Conservation (phyloP, 1,284 basidiomycete genomes). For the Termitomyces sp. region DNA sequence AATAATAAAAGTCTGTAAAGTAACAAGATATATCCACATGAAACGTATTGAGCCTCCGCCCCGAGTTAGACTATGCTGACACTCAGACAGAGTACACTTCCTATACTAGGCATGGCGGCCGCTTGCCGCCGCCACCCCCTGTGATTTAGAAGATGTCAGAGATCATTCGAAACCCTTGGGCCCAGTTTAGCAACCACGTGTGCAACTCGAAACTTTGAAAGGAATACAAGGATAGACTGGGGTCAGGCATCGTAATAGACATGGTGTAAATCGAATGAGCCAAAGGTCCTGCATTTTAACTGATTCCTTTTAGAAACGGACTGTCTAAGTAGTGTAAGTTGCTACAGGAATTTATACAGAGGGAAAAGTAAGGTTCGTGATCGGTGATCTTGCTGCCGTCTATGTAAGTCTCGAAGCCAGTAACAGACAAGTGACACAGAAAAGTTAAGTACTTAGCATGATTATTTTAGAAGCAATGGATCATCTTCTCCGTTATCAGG, state of each 20-base stretch:
- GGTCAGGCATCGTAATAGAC: neutral
- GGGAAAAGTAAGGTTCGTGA: neutral
- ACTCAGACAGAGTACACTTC: neutral
- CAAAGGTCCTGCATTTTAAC: neutral
- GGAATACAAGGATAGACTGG: neutral
- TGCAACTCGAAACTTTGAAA: neutral
- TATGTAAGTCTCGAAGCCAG: neutral
- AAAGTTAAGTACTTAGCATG: neutral
- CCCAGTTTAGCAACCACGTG: neutral
- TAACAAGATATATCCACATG: no score
- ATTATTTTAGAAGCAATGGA: conserved; percentile 16
- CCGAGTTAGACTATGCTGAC: neutral
- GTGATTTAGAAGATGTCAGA: neutral
- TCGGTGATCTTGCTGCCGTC: neutral
- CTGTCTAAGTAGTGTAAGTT: neutral
- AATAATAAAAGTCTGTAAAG: no score
- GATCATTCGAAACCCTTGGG: neutral
- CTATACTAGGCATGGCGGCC: neutral
- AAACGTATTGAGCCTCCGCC: neutral
- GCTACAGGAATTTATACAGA: neutral
- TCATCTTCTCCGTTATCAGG: conserved; percentile 18
- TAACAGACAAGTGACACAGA: no score
- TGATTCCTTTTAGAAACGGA: neutral
- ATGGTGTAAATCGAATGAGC: neutral
- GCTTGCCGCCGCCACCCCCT: neutral